Evolutionary conservation across 148 eudicot genomes (phyloP).

Genomic region (Bassia scoparia): DNA sequence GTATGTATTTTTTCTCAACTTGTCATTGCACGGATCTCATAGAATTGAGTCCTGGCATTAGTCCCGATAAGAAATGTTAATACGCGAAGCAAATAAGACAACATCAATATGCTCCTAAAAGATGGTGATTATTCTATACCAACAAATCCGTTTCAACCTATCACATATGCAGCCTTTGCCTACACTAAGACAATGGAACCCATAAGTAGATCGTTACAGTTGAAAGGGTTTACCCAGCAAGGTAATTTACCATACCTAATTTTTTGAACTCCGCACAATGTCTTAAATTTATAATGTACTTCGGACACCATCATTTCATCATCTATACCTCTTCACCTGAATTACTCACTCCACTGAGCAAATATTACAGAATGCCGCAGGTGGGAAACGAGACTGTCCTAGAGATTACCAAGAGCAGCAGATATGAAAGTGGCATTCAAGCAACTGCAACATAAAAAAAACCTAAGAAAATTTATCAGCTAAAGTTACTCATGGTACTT

Average conservation of each 20-base stretch:
- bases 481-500: slow-evolving; percentile 86
- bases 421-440: slow-evolving; percentile 55
- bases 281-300: background rate
- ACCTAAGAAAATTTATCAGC: slow-evolving; percentile 81
- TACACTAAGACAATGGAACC: slow-evolving; percentile 65
- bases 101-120: slow-evolving; percentile 51
- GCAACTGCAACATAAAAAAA: slow-evolving; percentile 83
- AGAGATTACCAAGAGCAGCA: slow-evolving; percentile 50
- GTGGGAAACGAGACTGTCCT: slow-evolving; percentile 71
- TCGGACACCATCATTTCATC: background rate
- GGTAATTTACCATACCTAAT: slow-evolving; percentile 41
- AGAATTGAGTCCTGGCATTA: slow-evolving; percentile 83
- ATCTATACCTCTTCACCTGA: slow-evolving; percentile 18
- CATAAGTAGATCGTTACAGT: slow-evolving; percentile 53
- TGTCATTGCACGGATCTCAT: slow-evolving; percentile 57
- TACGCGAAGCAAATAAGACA: slow-evolving; percentile 61
- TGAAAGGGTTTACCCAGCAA: slow-evolving; percentile 54
- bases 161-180: slow-evolving; percentile 70
- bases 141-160: slow-evolving; percentile 49
- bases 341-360: slow-evolving; percentile 12
- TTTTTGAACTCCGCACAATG: background rate
- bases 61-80: slow-evolving; percentile 93
- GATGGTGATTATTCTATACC: slow-evolving; percentile 79
- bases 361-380: slow-evolving; percentile 60
- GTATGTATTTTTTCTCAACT: background rate